A percentile compares a stretch with the other conserved stretches of the same genome.
Evolutionary conservation across 2,329 filamentous ascomycete species (phyloP).

Genomic region (Botryotinia calthae): DNA sequence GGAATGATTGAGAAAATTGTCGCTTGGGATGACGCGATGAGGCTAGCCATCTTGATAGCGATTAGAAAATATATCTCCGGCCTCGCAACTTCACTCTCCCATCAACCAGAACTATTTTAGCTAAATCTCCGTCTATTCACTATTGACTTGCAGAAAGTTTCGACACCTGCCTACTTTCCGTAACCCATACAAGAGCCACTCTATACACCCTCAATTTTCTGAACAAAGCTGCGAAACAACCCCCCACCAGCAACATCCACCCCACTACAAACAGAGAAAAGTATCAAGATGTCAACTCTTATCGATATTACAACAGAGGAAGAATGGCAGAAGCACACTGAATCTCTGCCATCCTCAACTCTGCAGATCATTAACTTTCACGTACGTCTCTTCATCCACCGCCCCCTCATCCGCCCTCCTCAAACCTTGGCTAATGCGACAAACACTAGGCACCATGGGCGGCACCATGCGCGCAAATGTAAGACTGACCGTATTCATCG

Average conservation of each 20-base stretch:
- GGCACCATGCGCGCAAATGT: constrained; percentile 54
- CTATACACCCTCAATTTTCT: background rate
- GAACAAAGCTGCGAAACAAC: background rate
- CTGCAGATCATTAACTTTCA: constrained; percentile 91
- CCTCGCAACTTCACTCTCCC: background rate
- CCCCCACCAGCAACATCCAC: constrained; percentile 17
- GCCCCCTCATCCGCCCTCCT: background rate
- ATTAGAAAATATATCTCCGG: constrained; percentile 22
- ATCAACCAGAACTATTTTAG: background rate
- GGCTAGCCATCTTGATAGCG: constrained; percentile 17
- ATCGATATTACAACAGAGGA: constrained; percentile 71
- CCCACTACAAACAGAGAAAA: constrained; percentile 1
- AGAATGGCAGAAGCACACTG: constrained; percentile 69
- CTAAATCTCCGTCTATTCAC: background rate
- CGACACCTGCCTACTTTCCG: background rate
- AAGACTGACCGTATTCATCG: background rate
- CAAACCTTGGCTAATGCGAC: constrained; percentile 14
- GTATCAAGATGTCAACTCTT: constrained; percentile 67
- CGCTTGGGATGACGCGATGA: constrained; percentile 20
- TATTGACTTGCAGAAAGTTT: background rate
- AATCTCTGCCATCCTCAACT: constrained; percentile 63
- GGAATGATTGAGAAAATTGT: constrained; percentile 9
- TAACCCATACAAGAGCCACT: background rate
- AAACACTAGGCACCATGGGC: constrained; percentile 73
- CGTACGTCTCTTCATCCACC: constrained; percentile 23